phyloP scores from a whole-genome alignment of 192 early-diverging fungal genomes.

The Rhizophlyctis rosea region DNA sequence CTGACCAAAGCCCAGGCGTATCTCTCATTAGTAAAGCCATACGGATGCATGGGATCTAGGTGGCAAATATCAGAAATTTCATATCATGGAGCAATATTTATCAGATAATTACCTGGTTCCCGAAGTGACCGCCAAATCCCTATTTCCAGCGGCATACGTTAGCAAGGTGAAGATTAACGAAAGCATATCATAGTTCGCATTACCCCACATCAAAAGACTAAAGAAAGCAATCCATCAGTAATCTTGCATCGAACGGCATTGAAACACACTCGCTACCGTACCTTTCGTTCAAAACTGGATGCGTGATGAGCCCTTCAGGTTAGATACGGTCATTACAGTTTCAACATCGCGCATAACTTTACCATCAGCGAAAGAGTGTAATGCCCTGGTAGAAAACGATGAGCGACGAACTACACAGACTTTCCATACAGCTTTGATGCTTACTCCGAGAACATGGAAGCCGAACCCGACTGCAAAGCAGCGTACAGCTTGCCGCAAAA shows the following conservation, averaged over 20 bases:
- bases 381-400: conserved; percentile 26
- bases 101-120: too few relatives aligned
- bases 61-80: too few relatives aligned
- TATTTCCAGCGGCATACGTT: conserved; percentile 20
- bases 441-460: conserved; percentile 57
- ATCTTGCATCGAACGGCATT: background rate
- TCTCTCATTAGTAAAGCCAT: conserved; percentile 51
- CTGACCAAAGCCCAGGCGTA: conserved; percentile 60
- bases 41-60: conserved; percentile 48
- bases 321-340: too few relatives aligned
- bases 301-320: too few relatives aligned
- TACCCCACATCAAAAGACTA: conserved; percentile 28
- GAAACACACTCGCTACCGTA: background rate
- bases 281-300: conserved; percentile 30
- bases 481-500: conserved; percentile 51
- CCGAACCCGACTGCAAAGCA: conserved; percentile 49
- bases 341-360: too few relatives aligned
- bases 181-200: conserved; percentile 1
- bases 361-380: conserved; percentile 48
- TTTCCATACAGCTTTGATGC: too few relatives aligned
- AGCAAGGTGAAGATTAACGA: conserved; percentile 1
- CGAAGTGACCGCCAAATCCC: conserved; percentile 46
- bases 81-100: too few relatives aligned
- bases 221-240: background rate
- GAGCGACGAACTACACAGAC: too few relatives aligned